phyloP scores from a whole-genome alignment of 139 green algal genomes.

The Closterium sp. region DNA sequence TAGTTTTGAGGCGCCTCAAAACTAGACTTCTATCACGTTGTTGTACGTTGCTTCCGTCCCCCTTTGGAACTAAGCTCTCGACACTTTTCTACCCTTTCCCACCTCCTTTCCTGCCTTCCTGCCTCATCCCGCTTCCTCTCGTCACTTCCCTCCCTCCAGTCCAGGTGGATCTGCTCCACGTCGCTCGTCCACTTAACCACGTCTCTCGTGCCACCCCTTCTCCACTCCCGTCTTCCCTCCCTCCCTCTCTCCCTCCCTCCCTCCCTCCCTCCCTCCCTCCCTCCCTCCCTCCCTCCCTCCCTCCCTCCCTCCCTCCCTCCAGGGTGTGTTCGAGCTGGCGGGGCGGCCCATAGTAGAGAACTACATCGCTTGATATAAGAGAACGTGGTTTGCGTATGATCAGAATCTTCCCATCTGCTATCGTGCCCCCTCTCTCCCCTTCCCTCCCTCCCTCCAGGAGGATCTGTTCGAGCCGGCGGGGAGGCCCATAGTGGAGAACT shows the following conservation, averaged over 20 bases:
- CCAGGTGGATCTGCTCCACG: too few species aligned
- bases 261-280: background rate
- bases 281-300: background rate
- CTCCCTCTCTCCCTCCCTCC: too few species aligned
- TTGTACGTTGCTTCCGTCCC: too few species aligned
- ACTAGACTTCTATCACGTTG: too few species aligned
- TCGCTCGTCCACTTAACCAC: too few species aligned
- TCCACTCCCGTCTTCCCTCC: background rate
- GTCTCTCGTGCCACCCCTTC: too few species aligned
- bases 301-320: background rate
- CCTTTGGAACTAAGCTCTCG: too few species aligned
- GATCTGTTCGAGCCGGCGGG: conserved; percentile 47
- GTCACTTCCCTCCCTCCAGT: too few species aligned
- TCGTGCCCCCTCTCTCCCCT: too few species aligned
- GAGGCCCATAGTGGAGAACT: conserved; percentile 36
- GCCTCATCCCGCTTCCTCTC: background rate
- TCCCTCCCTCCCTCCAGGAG: conserved; percentile 14
- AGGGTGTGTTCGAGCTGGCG: conserved; percentile 42
- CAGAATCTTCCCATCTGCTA: too few species aligned
- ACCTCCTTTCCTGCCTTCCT: background rate
- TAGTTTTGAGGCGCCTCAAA: too few species aligned
- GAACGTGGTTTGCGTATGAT: conserved; percentile 55
- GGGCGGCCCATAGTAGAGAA: conserved; percentile 37
- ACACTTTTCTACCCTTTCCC: background rate
- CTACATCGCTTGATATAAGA: conserved; percentile 52